Evolutionary conservation across 768 basidiomycete species (phyloP), one percentile per base, ranked within the genome.

Genomic region (Holtermanniella nyarrowii): DNA sequence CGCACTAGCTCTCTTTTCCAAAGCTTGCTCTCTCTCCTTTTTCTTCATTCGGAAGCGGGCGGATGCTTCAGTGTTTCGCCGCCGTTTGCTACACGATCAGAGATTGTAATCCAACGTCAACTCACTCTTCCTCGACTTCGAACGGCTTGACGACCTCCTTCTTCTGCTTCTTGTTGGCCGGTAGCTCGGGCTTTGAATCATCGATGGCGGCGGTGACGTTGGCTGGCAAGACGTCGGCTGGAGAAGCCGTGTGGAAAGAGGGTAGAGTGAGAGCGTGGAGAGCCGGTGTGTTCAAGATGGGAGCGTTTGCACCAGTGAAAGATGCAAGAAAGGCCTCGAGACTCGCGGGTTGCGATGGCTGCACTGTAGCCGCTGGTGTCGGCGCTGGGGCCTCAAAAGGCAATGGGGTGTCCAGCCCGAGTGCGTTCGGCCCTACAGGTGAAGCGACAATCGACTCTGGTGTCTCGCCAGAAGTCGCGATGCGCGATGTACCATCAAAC

Each of bases 11-110:
- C 62, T 53, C 39, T 50, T 43, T 44, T 71, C 69, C 1, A 71
- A 21, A 0, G 62, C 61, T 48, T 69, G 66, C 44, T 71, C 69
- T 40, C 69, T 50, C 57, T 71, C 69, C 64, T 71, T 71, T 62
- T 71, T 71, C 61, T 71, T 71, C 44, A 64, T 57, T 49, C 69
- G 57, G 58, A 71, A 71, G 47, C 69, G 44, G 14, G 69, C 69
- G 18, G 61, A 63, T 11, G 69, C 69, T 44, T 69, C 69, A 42
- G 69, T 71, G 52, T 71, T 71, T 49, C 69, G 44, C 44, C 69
- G 52, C 46, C 69, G 58, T 53, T 71, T 71, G 55, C 58, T 60
- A 44, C 21, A 45, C 37, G 23, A 47, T 10, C 18, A 18, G 25
- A 7, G 3, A 13, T 39, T 22, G 16, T 10, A 18, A 4, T 18